Evolutionary conservation across 1,284 basidiomycete genomes (phyloP).

Genomic region (Rhizopogon hawkerae): DNA sequence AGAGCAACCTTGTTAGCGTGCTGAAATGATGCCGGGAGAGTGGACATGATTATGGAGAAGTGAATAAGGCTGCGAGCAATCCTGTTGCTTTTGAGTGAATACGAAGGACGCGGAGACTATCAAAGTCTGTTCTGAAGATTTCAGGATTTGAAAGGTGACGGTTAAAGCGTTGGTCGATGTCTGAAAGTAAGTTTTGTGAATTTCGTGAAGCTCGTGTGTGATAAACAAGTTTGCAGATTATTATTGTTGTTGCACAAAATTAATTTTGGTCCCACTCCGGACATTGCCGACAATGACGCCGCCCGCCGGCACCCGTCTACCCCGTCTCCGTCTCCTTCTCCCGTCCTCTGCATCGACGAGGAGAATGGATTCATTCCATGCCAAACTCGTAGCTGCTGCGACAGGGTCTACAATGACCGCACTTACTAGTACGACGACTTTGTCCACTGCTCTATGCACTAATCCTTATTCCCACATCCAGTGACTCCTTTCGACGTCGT

Average conservation of each 20-base stretch:
- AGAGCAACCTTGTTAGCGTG: slow-evolving; percentile 71
- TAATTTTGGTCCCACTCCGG: slow-evolving; percentile 13
- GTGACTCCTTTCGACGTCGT: slow-evolving; percentile 95
- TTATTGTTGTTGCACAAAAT: slow-evolving; percentile 1
- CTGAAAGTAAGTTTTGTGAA: slow-evolving; percentile 1
- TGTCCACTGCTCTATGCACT: not conserved
- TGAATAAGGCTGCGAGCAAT: slow-evolving; percentile 8
- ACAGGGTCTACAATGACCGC: slow-evolving; percentile 77
- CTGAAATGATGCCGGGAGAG: slow-evolving; percentile 50
- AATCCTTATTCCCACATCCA: slow-evolving; percentile 27
- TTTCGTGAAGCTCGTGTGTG: not conserved
- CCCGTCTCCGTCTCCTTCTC: not conserved
- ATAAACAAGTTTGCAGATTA: not conserved
- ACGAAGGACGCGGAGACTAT: not conserved
- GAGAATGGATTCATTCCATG: slow-evolving; percentile 62
- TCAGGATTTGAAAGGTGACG: not conserved
- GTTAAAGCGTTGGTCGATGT: not conserved
- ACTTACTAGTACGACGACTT: slow-evolving; percentile 58
- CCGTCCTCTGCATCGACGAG: slow-evolving; percentile 1
- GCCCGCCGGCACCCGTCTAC: not conserved
- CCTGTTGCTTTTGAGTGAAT: slow-evolving; percentile 11
- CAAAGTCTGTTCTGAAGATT: slow-evolving; percentile 9
- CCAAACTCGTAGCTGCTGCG: slow-evolving; percentile 76
- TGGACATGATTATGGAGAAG: slow-evolving; percentile 16
- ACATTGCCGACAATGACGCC: slow-evolving; percentile 17